Conservation (phyloP, 805 yeast species). For the Grigorovia humatica region DNA sequence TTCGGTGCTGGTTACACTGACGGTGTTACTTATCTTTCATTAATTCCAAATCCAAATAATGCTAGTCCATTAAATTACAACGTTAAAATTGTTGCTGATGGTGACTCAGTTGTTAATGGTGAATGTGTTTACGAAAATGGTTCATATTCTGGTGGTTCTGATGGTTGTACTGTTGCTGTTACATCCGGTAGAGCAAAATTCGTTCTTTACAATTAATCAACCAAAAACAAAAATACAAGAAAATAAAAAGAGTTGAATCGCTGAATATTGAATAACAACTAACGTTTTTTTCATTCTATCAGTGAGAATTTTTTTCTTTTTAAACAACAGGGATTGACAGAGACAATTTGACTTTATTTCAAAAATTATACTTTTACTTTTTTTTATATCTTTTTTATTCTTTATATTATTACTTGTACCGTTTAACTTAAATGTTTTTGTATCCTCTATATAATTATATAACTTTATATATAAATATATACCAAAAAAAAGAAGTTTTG, state of each 20-base stretch:
- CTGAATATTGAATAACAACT: neutral
- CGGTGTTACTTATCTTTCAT: slow-evolving; percentile 71
- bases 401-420: neutral
- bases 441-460: neutral
- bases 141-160: slow-evolving; percentile 42
- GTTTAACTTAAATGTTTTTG: neutral
- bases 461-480: neutral
- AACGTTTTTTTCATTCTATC: neutral
- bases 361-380: neutral
- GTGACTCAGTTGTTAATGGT: slow-evolving; percentile 57
- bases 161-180: slow-evolving; percentile 92
- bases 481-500: too few species aligned
- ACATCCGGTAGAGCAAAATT: slow-evolving; percentile 74
- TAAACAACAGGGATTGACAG: neutral
- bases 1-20: slow-evolving; percentile 82
- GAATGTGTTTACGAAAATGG: slow-evolving; percentile 77
- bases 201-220: slow-evolving; percentile 45
- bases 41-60: slow-evolving; percentile 95
- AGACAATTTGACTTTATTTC: neutral
- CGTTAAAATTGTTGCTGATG: slow-evolving; percentile 69
- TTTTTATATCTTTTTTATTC: neutral
- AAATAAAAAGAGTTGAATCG: neutral
- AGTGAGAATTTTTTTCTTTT: neutral
- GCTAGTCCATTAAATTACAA: slow-evolving; percentile 54
- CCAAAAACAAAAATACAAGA: neutral